Evolutionary conservation across 495 filamentous ascomycete species (phyloP).

Genomic region (Trichoderma orchidacearum): DNA sequence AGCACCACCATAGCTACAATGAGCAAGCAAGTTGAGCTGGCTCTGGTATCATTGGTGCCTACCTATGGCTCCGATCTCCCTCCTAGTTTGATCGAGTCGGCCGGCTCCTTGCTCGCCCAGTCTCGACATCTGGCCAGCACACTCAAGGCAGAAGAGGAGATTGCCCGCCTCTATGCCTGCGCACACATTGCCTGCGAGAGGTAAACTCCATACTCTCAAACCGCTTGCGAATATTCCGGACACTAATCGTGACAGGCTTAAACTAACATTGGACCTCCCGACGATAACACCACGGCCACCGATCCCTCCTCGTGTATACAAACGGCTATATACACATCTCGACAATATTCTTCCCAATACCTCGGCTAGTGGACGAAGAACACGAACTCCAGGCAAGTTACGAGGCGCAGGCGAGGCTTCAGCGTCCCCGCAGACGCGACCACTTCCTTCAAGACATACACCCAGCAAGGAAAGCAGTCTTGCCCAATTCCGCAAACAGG

Average conservation of each 20-base stretch:
- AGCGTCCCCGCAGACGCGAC: not conserved
- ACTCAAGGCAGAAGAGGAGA: conserved; percentile 79
- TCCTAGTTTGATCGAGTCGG: conserved; percentile 57
- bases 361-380: conserved; percentile 13
- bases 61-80: conserved; percentile 62
- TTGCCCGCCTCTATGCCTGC: conserved; percentile 75
- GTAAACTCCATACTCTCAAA: conserved; percentile 20
- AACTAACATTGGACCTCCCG: conserved; percentile 72
- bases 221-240: not conserved
- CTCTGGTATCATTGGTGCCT: conserved; percentile 63
- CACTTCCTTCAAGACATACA: conserved; percentile 9
- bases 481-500: conserved; percentile 15
- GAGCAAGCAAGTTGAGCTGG: conserved; percentile 65
- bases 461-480: conserved; percentile 20
- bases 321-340: conserved; percentile 69
- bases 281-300: conserved; percentile 69
- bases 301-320: conserved; percentile 70
- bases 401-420: not conserved
- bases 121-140: conserved; percentile 67
- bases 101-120: conserved; percentile 71
- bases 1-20: conserved; percentile 26
- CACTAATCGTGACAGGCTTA: conserved; percentile 41
- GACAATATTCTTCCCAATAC: conserved; percentile 49
- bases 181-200: conserved; percentile 85
- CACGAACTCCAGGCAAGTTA: not conserved